Conservation (phyloP, 1,284 basidiomycete genomes). For the Cryptococcus sp. region DNA sequence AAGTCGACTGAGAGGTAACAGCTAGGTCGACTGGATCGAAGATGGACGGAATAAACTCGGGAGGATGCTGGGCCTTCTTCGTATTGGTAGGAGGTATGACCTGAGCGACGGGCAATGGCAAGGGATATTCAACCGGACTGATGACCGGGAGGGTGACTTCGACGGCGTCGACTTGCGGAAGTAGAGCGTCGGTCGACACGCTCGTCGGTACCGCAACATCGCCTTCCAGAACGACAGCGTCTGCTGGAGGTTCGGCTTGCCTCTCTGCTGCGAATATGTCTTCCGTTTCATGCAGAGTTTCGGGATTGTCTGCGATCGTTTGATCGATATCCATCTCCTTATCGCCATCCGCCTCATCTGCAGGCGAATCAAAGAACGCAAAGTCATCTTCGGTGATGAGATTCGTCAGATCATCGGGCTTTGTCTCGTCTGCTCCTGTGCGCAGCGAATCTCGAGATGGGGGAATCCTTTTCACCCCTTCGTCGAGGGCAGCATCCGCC, state of each 20-base stretch:
- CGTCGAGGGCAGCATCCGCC: not conserved
- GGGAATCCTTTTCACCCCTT: not conserved
- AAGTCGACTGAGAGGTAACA: slow-evolving; percentile 15
- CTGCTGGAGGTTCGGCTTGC: no score
- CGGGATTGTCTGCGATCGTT: not conserved
- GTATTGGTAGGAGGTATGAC: no score
- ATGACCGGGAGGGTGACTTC: no score
- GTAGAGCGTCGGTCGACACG: no score
- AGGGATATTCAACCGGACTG: no score
- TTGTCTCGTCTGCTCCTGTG: slow-evolving; percentile 1
- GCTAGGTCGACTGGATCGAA: slow-evolving; percentile 36
- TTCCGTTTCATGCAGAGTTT: not conserved
- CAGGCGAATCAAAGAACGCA: slow-evolving; percentile 50
- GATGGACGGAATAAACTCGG: slow-evolving; percentile 33
- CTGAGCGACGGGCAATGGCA: no score
- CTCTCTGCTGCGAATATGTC: no score
- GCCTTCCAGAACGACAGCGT: no score
- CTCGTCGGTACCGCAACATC: no score
- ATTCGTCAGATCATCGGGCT: slow-evolving; percentile 5
- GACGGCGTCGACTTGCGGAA: no score
- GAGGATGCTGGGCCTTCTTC: not conserved
- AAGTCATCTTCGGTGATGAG: slow-evolving; percentile 50
- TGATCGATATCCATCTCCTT: slow-evolving; percentile 1
- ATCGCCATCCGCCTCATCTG: slow-evolving; percentile 1
- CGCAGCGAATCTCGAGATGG: no score